Conservation (phyloP, 495 filamentous ascomycete genomes). For the Penicillium chermesinum region DNA sequence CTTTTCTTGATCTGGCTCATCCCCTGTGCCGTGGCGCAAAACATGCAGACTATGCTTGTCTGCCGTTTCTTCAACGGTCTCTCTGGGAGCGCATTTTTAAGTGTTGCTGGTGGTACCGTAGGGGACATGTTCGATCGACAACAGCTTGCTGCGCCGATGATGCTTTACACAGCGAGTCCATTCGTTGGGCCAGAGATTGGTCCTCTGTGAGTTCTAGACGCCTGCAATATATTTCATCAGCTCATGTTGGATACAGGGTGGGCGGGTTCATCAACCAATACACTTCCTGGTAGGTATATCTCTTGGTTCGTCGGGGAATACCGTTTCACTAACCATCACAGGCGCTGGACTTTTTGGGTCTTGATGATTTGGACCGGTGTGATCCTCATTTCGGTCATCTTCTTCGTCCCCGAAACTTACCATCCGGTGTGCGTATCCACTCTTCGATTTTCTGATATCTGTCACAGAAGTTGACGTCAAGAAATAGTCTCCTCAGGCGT, state of each 20-base stretch:
- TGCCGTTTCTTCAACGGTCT: slow-evolving; percentile 82
- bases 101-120: slow-evolving; percentile 85
- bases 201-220: slow-evolving; percentile 44
- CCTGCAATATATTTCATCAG: slow-evolving; percentile 9
- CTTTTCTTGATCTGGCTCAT: slow-evolving; percentile 83
- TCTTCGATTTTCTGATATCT: not conserved
- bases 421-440: slow-evolving; percentile 52
- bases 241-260: slow-evolving; percentile 19
- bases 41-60: slow-evolving; percentile 77
- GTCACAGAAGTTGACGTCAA: slow-evolving; percentile 20
- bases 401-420: slow-evolving; percentile 90
- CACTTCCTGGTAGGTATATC: slow-evolving; percentile 55
- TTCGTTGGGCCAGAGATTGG: slow-evolving; percentile 62
- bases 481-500: slow-evolving; percentile 57
- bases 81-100: slow-evolving; percentile 81
- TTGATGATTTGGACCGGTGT: slow-evolving; percentile 74
- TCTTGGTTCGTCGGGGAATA: not conserved
- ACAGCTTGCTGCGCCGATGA: slow-evolving; percentile 71
- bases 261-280: slow-evolving; percentile 77
- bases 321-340: slow-evolving; percentile 7
- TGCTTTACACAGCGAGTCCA: slow-evolving; percentile 72
- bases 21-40: slow-evolving; percentile 79
- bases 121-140: slow-evolving; percentile 79
- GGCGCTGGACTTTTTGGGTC: slow-evolving; percentile 86
- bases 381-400: slow-evolving; percentile 55